Evolutionary conservation across 106 monocot species (phyloP).

Genomic region (Ottelia alismoides): DNA sequence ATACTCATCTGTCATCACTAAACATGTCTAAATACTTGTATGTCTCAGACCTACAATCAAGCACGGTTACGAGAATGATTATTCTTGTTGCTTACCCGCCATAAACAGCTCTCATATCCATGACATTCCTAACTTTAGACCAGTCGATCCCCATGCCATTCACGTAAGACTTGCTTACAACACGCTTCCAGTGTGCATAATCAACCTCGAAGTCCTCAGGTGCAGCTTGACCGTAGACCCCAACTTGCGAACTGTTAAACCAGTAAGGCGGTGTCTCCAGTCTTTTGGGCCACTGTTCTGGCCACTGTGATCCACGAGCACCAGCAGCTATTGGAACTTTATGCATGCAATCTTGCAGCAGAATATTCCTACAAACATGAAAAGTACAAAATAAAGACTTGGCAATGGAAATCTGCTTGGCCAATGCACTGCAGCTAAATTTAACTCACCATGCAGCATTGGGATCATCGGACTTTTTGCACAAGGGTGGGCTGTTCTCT

Average conservation of each 20-base stretch:
- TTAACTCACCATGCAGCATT: constrained; percentile 87
- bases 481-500: constrained; percentile 48
- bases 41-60: too few species aligned
- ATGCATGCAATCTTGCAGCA: constrained; percentile 76
- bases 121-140: constrained; percentile 81
- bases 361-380: constrained; percentile 45
- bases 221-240: constrained; percentile 79
- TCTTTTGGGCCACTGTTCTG: constrained; percentile 69
- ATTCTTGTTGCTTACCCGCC: constrained; percentile 66
- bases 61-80: too few species aligned
- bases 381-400: neutral
- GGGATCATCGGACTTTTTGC: constrained; percentile 63
- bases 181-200: constrained; percentile 69
- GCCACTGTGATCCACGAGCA: constrained; percentile 71
- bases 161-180: constrained; percentile 67
- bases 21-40: too few species aligned
- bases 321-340: constrained; percentile 29
- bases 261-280: constrained; percentile 60
- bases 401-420: too few species aligned
- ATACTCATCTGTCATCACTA: too few species aligned
- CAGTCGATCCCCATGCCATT: constrained; percentile 85
- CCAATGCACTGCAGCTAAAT: too few species aligned
- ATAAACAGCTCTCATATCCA: constrained; percentile 97
- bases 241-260: constrained; percentile 57
- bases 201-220: constrained; percentile 67